Conservation (phyloP, 768 basidiomycete genomes). For the Asterophora lycoperdoides region DNA sequence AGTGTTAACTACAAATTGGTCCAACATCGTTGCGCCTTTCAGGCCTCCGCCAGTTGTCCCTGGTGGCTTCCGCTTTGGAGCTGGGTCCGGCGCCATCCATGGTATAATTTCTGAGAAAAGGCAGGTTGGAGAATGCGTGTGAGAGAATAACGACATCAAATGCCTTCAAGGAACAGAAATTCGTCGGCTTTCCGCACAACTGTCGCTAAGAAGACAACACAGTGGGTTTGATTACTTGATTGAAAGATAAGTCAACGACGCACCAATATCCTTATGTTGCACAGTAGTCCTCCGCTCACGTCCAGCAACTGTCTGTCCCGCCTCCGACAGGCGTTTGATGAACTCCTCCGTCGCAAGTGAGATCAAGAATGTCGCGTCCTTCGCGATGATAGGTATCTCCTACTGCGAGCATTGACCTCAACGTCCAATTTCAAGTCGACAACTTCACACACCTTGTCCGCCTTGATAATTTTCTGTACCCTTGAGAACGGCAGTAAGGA, state of each 20-base stretch:
- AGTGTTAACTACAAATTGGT: conserved; percentile 41
- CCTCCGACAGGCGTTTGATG: conserved; percentile 67
- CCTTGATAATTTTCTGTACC: conserved; percentile 82
- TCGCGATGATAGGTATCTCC: conserved; percentile 74
- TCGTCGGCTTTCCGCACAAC: conserved; percentile 68
- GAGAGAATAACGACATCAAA: conserved; percentile 1
- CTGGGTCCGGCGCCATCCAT: conserved; percentile 42
- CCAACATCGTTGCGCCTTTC: conserved; percentile 38
- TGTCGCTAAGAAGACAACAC: conserved; percentile 38
- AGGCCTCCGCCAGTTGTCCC: conserved; percentile 17
- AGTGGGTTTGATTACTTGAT: not conserved
- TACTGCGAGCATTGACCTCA: conserved; percentile 22
- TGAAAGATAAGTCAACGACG: conserved; percentile 18
- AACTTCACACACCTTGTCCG: conserved; percentile 59
- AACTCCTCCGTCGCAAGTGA: conserved; percentile 88
- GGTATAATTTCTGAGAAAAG: conserved; percentile 50
- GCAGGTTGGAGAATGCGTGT: not conserved
- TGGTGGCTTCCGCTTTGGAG: conserved; percentile 41
- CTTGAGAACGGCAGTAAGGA: conserved; percentile 71
- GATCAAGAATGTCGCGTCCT: conserved; percentile 76
- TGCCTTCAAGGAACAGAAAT: conserved; percentile 77
- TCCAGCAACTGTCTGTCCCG: conserved; percentile 65
- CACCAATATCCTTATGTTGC: conserved; percentile 78
- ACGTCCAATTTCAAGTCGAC: not conserved
- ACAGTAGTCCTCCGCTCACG: conserved; percentile 71